phyloP scores from a whole-genome alignment of 1,139 yeast genomes.

The Debaryomycetaceae sp. region DNA sequence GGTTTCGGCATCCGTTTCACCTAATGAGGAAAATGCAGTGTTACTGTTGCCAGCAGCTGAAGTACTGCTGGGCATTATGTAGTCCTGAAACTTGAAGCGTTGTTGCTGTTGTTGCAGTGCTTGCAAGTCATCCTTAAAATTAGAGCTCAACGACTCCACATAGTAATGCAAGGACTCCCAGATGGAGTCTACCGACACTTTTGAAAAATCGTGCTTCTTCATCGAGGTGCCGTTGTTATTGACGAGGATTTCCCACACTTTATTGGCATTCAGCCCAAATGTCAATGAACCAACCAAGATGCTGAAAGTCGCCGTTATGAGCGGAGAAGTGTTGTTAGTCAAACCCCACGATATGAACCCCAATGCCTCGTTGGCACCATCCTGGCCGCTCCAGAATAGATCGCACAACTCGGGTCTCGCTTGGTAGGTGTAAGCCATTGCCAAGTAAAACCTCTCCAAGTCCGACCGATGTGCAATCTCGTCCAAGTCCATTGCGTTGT shows the following conservation, averaged over 20 bases:
- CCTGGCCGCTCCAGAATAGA: constrained; percentile 60
- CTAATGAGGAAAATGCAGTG: constrained; percentile 9
- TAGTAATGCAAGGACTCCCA: constrained; percentile 55
- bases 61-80: constrained; percentile 14
- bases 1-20: constrained; percentile 10
- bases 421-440: constrained; percentile 67
- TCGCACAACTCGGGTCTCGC: constrained; percentile 56
- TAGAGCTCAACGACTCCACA: constrained; percentile 45
- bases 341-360: constrained; percentile 91
- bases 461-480: constrained; percentile 72
- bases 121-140: constrained; percentile 34
- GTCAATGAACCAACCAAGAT: constrained; percentile 74
- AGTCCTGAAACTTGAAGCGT: constrained; percentile 11
- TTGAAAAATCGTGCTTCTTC: constrained; percentile 39
- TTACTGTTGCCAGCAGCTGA: constrained; percentile 14
- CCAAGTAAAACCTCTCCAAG: constrained; percentile 78
- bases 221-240: constrained; percentile 16
- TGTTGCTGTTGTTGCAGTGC: constrained; percentile 18
- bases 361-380: constrained; percentile 36
- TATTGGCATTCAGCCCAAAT: constrained; percentile 47
- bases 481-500: constrained; percentile 34
- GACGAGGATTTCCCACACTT: constrained; percentile 39
- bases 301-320: constrained; percentile 80
- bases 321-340: constrained; percentile 69
- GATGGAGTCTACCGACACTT: constrained; percentile 58